Conservation (phyloP, 352 stramenopile genomes). For the Globisporangium viniferum region DNA sequence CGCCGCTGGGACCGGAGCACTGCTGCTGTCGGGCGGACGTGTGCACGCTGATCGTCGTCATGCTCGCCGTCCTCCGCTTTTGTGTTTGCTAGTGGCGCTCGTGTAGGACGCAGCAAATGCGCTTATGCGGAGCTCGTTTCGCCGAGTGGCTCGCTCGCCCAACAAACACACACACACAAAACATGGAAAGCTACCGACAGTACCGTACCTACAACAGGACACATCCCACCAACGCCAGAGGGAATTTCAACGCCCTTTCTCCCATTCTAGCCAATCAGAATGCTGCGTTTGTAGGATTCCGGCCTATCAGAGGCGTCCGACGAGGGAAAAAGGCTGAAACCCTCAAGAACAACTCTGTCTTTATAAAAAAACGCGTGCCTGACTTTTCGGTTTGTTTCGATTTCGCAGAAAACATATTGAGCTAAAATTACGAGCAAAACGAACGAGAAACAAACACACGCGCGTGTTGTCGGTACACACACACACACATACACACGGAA, state of each 20-base stretch:
- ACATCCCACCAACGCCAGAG: not conserved
- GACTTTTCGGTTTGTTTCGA: no score
- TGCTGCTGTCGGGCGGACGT: not conserved
- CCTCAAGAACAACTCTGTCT: no score
- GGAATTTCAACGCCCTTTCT: not conserved
- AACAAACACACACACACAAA: not conserved
- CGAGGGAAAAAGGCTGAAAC: no score
- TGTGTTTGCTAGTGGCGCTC: not conserved
- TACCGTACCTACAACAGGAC: not conserved
- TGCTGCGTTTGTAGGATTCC: not conserved
- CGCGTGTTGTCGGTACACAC: no score
- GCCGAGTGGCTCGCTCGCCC: not conserved
- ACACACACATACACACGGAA: no score
- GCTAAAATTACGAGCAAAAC: no score
- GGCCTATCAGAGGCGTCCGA: not conserved
- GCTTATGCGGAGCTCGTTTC: not conserved
- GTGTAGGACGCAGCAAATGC: not conserved
- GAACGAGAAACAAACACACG: no score
- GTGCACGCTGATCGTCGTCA: not conserved
- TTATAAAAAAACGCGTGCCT: no score
- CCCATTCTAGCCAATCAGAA: not conserved
- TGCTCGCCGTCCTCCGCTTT: not conserved
- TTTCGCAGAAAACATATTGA: no score
- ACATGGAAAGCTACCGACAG: not conserved
- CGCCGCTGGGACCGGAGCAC: not conserved